A percentile compares a stretch with the other conserved stretches of the same genome.
phyloP scores from a whole-genome alignment of 2,329 filamentous ascomycete species.

The Samsoniella hepiali region DNA sequence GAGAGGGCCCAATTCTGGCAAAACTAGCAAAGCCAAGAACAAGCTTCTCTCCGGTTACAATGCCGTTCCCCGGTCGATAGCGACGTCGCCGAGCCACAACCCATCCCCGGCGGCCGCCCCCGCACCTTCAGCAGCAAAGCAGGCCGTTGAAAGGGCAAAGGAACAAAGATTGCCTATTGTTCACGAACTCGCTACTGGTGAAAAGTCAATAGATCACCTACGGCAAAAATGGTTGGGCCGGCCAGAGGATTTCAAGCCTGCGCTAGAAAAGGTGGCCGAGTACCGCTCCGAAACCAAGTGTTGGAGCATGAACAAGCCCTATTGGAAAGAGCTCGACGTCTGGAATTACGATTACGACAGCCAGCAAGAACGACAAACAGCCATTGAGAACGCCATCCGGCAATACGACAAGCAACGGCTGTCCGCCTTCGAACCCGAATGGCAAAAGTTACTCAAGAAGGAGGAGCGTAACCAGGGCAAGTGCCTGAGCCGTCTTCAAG shows the following conservation, averaged over 20 bases:
- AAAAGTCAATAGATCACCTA: slow-evolving; percentile 49
- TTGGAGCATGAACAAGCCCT: slow-evolving; percentile 54
- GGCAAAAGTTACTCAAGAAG: slow-evolving; percentile 58
- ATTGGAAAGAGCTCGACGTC: slow-evolving; percentile 63
- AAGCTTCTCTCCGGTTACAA: slow-evolving; percentile 41
- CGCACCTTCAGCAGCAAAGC: slow-evolving; percentile 48
- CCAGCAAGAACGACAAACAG: slow-evolving; percentile 53
- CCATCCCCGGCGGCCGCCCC: slow-evolving; percentile 53
- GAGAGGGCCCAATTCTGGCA: slow-evolving; percentile 33
- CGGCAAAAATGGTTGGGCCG: slow-evolving; percentile 49
- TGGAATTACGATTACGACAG: slow-evolving; percentile 58
- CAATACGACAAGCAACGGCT: slow-evolving; percentile 59
- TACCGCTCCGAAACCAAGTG: slow-evolving; percentile 46
- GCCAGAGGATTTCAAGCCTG: slow-evolving; percentile 51
- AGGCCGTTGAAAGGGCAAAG: slow-evolving; percentile 51
- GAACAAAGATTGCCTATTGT: slow-evolving; percentile 53
- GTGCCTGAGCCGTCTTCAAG: slow-evolving; percentile 59
- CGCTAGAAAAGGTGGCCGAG: slow-evolving; percentile 58
- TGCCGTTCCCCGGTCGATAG: slow-evolving; percentile 40
- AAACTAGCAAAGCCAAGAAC: slow-evolving; percentile 39
- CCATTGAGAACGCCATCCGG: slow-evolving; percentile 59
- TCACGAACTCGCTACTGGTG: slow-evolving; percentile 57
- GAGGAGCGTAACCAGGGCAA: slow-evolving; percentile 58
- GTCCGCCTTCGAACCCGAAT: slow-evolving; percentile 53
- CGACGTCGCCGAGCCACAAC: slow-evolving; percentile 55